phyloP scores from a whole-genome alignment of 495 filamentous ascomycete genomes.

The Trichoderma erinaceum region DNA sequence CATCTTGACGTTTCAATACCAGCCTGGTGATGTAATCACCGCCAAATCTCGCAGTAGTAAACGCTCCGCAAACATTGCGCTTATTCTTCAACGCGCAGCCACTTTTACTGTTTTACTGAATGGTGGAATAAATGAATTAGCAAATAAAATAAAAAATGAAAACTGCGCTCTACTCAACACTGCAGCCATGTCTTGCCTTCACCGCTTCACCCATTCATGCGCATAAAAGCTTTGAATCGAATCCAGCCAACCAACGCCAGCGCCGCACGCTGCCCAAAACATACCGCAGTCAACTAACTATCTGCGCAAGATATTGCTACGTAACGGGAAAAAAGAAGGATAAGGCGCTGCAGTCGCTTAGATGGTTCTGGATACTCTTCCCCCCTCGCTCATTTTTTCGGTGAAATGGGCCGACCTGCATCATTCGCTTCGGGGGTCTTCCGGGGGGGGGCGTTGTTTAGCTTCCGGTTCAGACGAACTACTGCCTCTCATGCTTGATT shows the following conservation, averaged over 20 bases:
- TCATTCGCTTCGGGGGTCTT: no score
- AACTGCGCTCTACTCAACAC: not conserved
- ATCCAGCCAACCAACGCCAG: not conserved
- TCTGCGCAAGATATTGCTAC: not conserved
- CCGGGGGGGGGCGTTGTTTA: no score
- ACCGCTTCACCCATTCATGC: constrained; percentile 2
- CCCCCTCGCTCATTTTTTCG: no score
- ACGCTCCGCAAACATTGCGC: not conserved
- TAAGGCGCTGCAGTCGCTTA: no score
- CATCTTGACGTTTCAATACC: not conserved
- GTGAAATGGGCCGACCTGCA: no score
- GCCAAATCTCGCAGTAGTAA: not conserved
- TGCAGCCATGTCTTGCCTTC: not conserved
- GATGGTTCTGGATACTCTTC: no score
- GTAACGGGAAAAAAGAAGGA: not conserved
- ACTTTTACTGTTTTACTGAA: no score
- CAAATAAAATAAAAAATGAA: not conserved
- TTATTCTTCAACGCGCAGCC: not conserved
- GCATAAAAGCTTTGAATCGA: not conserved
- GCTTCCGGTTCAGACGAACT: no score
- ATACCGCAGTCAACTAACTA: no score
- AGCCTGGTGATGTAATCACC: not conserved
- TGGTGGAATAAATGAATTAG: not conserved
- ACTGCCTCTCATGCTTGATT: no score
- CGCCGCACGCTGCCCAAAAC: not conserved